phyloP scores from a whole-genome alignment of 345 rosid species.

The Alliaria petiolata region DNA sequence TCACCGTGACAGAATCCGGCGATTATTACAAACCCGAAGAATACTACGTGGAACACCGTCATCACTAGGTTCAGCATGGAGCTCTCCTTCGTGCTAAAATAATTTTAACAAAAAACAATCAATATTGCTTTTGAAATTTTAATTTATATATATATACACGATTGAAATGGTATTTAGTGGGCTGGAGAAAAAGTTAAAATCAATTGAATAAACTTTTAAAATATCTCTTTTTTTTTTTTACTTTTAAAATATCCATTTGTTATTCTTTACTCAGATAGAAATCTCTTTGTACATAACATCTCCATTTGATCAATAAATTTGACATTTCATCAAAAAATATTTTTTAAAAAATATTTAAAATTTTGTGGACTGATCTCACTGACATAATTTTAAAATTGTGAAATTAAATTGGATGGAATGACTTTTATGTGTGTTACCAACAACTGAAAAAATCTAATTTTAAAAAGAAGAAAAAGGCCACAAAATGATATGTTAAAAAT shows the following conservation, averaged over 20 bases:
- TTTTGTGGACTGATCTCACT: neutral
- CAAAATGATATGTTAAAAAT: neutral
- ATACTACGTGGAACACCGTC: slow-evolving; percentile 78
- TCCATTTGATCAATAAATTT: too few relatives aligned
- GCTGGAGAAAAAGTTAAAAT: neutral
- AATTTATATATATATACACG: too few relatives aligned
- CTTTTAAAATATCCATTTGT: too few relatives aligned
- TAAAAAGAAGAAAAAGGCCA: neutral
- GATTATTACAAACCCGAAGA: slow-evolving; percentile 77
- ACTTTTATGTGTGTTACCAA: neutral
- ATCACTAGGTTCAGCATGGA: slow-evolving; percentile 73
- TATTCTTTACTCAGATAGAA: too few relatives aligned
- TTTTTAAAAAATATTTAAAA: neutral
- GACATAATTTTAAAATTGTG: neutral
- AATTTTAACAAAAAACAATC: neutral
- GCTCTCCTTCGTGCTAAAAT: slow-evolving; percentile 78
- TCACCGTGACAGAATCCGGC: slow-evolving; percentile 64
- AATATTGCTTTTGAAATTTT: too few relatives aligned
- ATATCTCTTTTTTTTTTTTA: too few relatives aligned
- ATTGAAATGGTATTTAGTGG: neutral
- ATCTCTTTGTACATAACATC: too few relatives aligned
- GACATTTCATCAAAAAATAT: too few relatives aligned
- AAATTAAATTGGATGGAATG: neutral
- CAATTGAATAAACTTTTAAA: neutral
- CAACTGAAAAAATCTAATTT: neutral